Evolutionary conservation across 164 flowering plant genomes (phyloP).

Genomic region (Annona squamosa): DNA sequence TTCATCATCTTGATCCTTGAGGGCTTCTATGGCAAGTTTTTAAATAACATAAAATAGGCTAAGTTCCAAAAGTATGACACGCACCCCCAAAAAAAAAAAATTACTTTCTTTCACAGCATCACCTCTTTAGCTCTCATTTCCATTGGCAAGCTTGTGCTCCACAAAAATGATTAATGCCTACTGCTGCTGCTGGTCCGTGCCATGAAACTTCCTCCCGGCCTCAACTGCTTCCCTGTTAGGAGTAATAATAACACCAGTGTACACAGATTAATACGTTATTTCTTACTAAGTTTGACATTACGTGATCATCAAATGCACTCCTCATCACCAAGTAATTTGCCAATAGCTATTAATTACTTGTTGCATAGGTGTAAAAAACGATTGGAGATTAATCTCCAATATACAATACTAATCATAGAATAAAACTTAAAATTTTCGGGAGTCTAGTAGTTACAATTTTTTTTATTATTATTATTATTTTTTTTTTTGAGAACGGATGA

Average conservation of each 20-base stretch:
- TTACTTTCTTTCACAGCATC: background rate
- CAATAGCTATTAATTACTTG: too few relatives aligned
- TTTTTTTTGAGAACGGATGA: too few relatives aligned
- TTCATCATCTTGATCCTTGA: background rate
- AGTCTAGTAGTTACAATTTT: too few relatives aligned
- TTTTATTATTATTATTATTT: too few relatives aligned
- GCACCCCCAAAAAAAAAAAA: background rate
- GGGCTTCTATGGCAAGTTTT: background rate
- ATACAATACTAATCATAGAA: too few relatives aligned
- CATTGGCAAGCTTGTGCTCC: background rate
- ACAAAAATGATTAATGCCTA: background rate
- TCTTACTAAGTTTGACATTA: too few relatives aligned
- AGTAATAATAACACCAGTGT: background rate
- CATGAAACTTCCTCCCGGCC: conserved; percentile 81
- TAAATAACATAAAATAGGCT: background rate
- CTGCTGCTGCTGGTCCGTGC: conserved; percentile 26
- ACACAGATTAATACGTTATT: too few relatives aligned
- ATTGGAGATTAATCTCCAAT: too few relatives aligned
- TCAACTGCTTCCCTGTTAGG: conserved; percentile 86
- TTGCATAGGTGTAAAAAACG: too few relatives aligned
- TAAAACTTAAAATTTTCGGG: too few relatives aligned
- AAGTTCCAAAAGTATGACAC: background rate
- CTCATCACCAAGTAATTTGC: too few relatives aligned
- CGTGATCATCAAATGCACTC: too few relatives aligned
- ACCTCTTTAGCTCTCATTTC: background rate